Base-by-base conservation (phyloP, 306 rosid genomes). In the Medicago arabica region DNA sequence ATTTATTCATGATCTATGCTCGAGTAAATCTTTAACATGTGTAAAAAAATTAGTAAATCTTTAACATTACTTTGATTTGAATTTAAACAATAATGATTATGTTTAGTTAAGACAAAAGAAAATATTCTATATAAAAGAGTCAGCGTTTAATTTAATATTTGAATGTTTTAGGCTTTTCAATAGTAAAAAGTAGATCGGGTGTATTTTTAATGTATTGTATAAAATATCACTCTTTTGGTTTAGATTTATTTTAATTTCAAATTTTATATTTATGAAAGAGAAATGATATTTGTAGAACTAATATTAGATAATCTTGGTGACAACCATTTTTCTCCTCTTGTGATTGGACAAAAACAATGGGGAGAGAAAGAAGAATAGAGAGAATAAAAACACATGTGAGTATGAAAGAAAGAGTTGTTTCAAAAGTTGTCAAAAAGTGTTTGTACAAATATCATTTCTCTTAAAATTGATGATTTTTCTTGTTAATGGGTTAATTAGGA, bases 21-120 rank as follows among this genome's bases (percentile, higher is more conserved):
- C 25, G 64, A 23, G n/a, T 60, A 59, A 28, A 59, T 25, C 17
- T 59, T 59, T 59, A 60, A 60, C 41, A 60, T 60, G 40, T 13
- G 18, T 60, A 1, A 28, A 60, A 21, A 59, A 60, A 60, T n/a
- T 3, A 40, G 51, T 10, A 9, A 63, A 16, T 63, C 4, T 16
- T 4, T 38, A 19, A 40, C 50, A 9, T 65, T 39, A 16, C 67
- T 31, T 31, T 54, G 18, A 11, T 54, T 59, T 12, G 8, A 8
- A 59, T 0, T 13, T 19, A 9, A 12, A 65, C 6, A 41, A 5
- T 40, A 39, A 5, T 57, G 9, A 57, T 19, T 50, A 6, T 15
- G 3, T 49, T 55, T 19, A 55, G 62, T 19, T 4, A 57, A 21
- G 62, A 65, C 14, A 40, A 40, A 39, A 25, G 1, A 21, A 65